Percentiles rank a stretch among this genome's conserved stretches.
Evolutionary conservation across 495 filamentous ascomycete species (phyloP).

Genomic region (Jackrogersella multiformis): DNA sequence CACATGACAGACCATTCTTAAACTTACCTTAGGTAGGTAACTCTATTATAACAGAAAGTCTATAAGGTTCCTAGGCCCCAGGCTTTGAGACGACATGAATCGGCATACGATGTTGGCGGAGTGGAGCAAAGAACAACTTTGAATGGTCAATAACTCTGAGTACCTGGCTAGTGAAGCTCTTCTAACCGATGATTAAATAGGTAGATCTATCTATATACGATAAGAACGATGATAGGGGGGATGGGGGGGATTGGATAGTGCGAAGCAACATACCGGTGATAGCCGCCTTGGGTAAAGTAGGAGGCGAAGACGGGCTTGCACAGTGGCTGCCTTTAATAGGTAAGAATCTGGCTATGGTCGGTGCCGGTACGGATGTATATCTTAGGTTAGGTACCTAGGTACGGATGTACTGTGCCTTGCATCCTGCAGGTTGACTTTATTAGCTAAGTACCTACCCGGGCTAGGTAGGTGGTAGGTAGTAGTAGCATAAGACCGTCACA

Average conservation of each 20-base stretch:
- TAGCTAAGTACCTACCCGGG: too few relatives aligned
- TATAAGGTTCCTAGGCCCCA: slow-evolving; percentile 16
- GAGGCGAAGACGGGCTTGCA: background rate
- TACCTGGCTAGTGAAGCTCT: slow-evolving; percentile 16
- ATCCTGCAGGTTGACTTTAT: slow-evolving; percentile 34
- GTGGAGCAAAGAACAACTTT: slow-evolving; percentile 14
- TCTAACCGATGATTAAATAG: background rate
- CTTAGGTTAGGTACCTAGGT: too few relatives aligned
- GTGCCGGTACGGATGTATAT: too few relatives aligned
- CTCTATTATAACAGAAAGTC: slow-evolving; percentile 10
- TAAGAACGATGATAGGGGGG: slow-evolving; percentile 6
- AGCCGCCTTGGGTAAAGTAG: slow-evolving; percentile 29
- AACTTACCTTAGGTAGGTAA: too few relatives aligned
- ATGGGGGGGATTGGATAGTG: slow-evolving; percentile 1
- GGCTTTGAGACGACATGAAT: slow-evolving; percentile 26
- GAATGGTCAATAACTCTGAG: too few relatives aligned
- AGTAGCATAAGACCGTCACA: slow-evolving; percentile 13
- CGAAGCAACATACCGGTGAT: slow-evolving; percentile 23
- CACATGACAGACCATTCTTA: slow-evolving; percentile 5
- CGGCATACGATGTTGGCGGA: slow-evolving; percentile 6
- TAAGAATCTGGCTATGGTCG: background rate
- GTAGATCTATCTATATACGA: background rate
- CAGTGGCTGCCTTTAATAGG: background rate
- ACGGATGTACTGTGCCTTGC: slow-evolving; percentile 41
- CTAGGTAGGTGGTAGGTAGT: too few relatives aligned